A percentile compares a stretch with the other conserved stretches of the same genome.
phyloP scores from a whole-genome alignment of 202 grass and related monocot genomes.

The Panicum hallii region DNA sequence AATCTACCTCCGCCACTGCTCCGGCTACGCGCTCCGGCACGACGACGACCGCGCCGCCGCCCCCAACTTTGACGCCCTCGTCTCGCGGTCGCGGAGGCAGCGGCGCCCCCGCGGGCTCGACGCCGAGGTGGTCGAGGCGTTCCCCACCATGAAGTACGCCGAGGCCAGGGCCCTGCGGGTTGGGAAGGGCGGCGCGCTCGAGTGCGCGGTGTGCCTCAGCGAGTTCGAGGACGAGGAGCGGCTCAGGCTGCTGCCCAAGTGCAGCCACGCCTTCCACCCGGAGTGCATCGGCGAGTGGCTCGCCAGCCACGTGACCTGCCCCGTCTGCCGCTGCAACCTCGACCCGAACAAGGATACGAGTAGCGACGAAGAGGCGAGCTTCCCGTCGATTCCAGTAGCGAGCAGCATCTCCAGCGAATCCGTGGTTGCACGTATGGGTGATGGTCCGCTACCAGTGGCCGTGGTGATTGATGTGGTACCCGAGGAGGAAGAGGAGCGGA shows the following conservation, averaged over 20 bases:
- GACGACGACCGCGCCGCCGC: slow-evolving; percentile 2
- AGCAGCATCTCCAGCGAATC: slow-evolving; percentile 42
- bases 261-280: slow-evolving; percentile 87
- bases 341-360: slow-evolving; percentile 44
- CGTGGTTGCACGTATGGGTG: background rate
- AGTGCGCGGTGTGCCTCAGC: slow-evolving; percentile 91
- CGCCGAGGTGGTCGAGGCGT: slow-evolving; percentile 58
- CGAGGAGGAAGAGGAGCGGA: slow-evolving; percentile 38
- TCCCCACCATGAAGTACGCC: slow-evolving; percentile 80
- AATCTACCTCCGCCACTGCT: slow-evolving; percentile 72
- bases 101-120: slow-evolving; percentile 55
- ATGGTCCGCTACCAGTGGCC: background rate
- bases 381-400: background rate
- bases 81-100: slow-evolving; percentile 47
- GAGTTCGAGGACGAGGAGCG: slow-evolving; percentile 92
- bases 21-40: background rate
- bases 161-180: slow-evolving; percentile 69
- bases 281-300: slow-evolving; percentile 92
- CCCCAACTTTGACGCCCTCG: slow-evolving; percentile 13
- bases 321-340: slow-evolving; percentile 83
- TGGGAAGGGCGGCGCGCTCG: slow-evolving; percentile 56
- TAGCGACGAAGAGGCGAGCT: slow-evolving; percentile 14
- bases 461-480: slow-evolving; percentile 60
- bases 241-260: slow-evolving; percentile 74
- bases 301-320: slow-evolving; percentile 77